Conservation (phyloP, 345 rosid species). For the Crucihimalaya himalaica region DNA sequence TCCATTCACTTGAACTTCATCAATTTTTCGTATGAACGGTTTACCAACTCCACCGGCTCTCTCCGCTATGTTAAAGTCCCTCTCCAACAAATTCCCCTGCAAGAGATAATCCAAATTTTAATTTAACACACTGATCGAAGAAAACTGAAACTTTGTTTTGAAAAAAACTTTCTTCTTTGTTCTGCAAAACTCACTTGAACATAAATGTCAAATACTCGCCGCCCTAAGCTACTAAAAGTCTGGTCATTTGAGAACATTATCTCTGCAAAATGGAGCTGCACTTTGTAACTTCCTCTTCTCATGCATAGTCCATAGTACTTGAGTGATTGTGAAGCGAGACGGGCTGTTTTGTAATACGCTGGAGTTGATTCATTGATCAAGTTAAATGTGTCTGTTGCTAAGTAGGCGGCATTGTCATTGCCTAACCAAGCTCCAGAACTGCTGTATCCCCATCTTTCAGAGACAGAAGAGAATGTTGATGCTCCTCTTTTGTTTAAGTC, state of each 20-base stretch:
- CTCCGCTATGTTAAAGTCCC: conserved; percentile 66
- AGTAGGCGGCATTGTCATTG: not conserved
- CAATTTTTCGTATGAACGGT: conserved; percentile 32
- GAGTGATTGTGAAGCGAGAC: conserved; percentile 72
- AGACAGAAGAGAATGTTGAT: conserved; percentile 42
- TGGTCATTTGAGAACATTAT: conserved; percentile 60
- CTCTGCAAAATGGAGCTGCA: conserved; percentile 88
- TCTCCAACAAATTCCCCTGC: conserved; percentile 60
- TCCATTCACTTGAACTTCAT: conserved; percentile 49
- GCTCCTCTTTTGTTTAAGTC: conserved; percentile 47
- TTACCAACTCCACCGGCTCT: conserved; percentile 75
- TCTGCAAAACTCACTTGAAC: conserved; percentile 61
- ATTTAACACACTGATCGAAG: not conserved
- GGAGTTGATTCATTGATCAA: conserved; percentile 40
- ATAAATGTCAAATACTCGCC: conserved; percentile 69
- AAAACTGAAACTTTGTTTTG: not conserved
- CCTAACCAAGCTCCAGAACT: conserved; percentile 61
- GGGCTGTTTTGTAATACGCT: conserved; percentile 59
- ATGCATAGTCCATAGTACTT: conserved; percentile 82
- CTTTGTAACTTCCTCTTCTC: conserved; percentile 58
- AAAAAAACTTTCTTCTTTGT: not conserved
- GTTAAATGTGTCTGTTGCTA: conserved; percentile 38
- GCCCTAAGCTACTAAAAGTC: conserved; percentile 64
- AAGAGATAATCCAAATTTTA: not conserved
- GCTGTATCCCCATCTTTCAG: conserved; percentile 72